Conservation (phyloP, 495 filamentous ascomycete genomes). For the Trichocladium uniseriatum region DNA sequence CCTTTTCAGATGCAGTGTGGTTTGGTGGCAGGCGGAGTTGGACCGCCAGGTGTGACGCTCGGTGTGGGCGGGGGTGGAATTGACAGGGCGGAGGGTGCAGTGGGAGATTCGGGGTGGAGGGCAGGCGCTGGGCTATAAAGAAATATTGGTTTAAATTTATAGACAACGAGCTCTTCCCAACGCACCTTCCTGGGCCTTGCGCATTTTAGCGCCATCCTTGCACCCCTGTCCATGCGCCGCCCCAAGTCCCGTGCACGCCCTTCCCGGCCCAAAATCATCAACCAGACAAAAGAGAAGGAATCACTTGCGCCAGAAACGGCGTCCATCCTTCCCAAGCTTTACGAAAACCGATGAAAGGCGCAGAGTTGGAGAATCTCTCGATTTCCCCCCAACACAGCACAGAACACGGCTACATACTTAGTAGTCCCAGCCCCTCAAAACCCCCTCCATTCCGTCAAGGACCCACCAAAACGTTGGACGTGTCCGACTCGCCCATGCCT, state of each 20-base stretch:
- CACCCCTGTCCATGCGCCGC: conserved; percentile 21
- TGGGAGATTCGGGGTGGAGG: conserved; percentile 30
- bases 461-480: too few species aligned
- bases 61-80: conserved; percentile 3
- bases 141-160: conserved; percentile 35
- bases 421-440: too few species aligned
- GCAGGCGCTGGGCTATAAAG: conserved; percentile 31
- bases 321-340: background rate
- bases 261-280: conserved; percentile 8
- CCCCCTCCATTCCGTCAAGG: too few species aligned
- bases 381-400: too few species aligned
- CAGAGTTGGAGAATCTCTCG: too few species aligned
- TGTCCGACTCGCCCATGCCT: background rate
- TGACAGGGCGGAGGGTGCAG: conserved; percentile 16
- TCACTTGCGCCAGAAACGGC: background rate
- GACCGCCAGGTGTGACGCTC: too few species aligned
- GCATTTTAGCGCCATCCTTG: conserved; percentile 27
- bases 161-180: conserved; percentile 29
- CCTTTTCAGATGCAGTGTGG: background rate
- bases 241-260: conserved; percentile 16
- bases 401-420: too few species aligned
- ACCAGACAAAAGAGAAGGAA: background rate
- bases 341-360: background rate
- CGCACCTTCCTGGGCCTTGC: conserved; percentile 20
- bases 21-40: background rate